Conservation (phyloP, 2,329 filamentous ascomycete species). For the Colletotrichum theobromicola region DNA sequence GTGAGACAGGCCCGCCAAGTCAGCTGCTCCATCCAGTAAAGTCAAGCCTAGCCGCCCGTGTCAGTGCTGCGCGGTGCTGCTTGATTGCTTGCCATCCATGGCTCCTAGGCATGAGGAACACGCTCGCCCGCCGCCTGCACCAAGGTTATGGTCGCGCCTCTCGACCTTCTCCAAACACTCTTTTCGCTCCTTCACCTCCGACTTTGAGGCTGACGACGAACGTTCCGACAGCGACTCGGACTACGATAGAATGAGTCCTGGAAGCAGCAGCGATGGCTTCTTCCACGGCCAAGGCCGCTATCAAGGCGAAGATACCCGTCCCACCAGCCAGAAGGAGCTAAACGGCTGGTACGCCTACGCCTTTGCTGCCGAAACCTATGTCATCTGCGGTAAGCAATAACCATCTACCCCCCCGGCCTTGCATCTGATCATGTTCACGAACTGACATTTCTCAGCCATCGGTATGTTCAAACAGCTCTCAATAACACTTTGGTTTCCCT, state of each 20-base stretch:
- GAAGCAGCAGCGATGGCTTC: slow-evolving; percentile 40
- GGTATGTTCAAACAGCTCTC: slow-evolving; percentile 26
- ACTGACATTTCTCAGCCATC: slow-evolving; percentile 27
- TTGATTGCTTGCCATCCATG: slow-evolving; percentile 5
- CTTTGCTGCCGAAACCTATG: slow-evolving; percentile 95
- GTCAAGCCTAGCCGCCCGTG: neutral
- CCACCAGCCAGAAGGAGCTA: slow-evolving; percentile 87
- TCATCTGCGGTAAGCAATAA: slow-evolving; percentile 77
- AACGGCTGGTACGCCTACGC: slow-evolving; percentile 95
- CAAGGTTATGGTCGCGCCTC: slow-evolving; percentile 53
- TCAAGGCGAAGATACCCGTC: slow-evolving; percentile 83
- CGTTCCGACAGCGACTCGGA: slow-evolving; percentile 51
- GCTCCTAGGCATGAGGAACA: slow-evolving; percentile 22
- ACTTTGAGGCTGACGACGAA: slow-evolving; percentile 75
- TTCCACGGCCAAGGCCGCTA: slow-evolving; percentile 57
- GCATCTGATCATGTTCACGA: neutral
- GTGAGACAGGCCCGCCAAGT: slow-evolving; percentile 9
- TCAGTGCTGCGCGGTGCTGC: neutral
- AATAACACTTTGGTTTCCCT: neutral
- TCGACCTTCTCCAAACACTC: slow-evolving; percentile 61
- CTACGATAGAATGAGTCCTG: slow-evolving; percentile 38
- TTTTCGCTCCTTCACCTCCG: slow-evolving; percentile 64
- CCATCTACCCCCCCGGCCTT: slow-evolving; percentile 19
- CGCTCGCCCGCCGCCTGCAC: slow-evolving; percentile 43
- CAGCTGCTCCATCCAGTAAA: slow-evolving; percentile 13